Evolutionary conservation across 2,329 filamentous ascomycete genomes (phyloP), one percentile per base, ranked within the genome.

Genomic region (Phialocephala subalpina): DNA sequence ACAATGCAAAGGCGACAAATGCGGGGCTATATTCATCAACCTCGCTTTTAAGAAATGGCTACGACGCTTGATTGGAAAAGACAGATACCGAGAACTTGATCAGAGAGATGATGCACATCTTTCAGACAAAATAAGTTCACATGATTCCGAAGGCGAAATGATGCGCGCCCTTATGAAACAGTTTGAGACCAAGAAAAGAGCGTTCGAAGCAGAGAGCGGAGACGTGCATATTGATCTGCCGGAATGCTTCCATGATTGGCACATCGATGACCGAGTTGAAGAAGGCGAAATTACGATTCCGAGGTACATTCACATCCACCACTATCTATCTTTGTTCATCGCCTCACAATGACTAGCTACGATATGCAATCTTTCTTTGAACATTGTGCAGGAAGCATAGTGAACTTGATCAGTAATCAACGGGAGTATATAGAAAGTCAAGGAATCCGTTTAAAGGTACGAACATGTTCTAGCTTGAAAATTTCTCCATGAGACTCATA

Each of bases 321-420:
- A 3, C 14, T 47, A 5, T 22, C 14, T 14, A 22, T 27, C 12
- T 6, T 5, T 47, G 36, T 7, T 16, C 1, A 35, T 3, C 1
- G 14, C 42, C 53, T 27, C 36, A 47, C 7, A 36, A 20, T 1
- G 7, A 3, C 1, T 22, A 65, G 57, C 25, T 16, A 65, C 0
- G 63, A 60, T 18, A 65, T 65, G 63, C 18, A 60, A 36, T 57
- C 47, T 22, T 65, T 65, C 35, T 65, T 65, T 18, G 52, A 65
- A 25, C 59, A 60, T 29, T 74, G 70, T 40, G 69, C 73, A n/a
- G 62, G 55, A 5, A 33, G 65, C 22, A 67, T 75, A 4, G 56
- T 74, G 0, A 49, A 67, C 11, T 56, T 76, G 36, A 70, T 74
- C 35, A 62, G 68, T n/a, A 60, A 67, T 11, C 73, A 76, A 38